Conservation (phyloP, 1,139 yeast genomes). For the Yarrowia galli region DNA sequence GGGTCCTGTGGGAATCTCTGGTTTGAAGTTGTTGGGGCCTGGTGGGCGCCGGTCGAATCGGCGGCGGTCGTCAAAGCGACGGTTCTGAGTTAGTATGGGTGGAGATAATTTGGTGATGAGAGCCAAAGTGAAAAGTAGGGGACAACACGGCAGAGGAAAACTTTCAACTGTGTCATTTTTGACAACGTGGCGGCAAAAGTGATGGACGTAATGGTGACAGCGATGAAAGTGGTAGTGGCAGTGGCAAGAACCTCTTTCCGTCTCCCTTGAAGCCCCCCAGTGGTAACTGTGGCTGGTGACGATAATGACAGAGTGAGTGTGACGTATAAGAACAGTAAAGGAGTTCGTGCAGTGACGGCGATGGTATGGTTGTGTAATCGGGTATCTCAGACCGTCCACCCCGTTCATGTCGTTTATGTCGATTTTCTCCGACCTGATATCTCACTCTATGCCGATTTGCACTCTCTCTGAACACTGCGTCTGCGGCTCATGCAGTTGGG, state of each 20-base stretch:
- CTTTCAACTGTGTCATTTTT: no score
- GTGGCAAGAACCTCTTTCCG: no score
- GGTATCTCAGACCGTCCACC: no score
- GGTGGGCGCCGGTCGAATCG: slow-evolving; percentile 29
- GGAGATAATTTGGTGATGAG: no score
- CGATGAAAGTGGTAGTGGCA: no score
- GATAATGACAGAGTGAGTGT: neutral
- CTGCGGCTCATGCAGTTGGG: slow-evolving; percentile 17
- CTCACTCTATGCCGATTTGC: neutral
- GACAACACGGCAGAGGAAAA: no score
- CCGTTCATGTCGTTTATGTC: neutral
- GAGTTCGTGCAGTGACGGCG: no score
- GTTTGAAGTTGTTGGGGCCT: slow-evolving; percentile 21
- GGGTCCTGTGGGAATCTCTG: slow-evolving; percentile 28
- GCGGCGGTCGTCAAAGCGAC: slow-evolving; percentile 35
- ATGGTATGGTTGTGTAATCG: no score
- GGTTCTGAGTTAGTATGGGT: slow-evolving; percentile 22
- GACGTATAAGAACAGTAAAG: no score
- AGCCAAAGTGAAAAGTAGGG: neutral
- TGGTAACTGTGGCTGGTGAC: neutral
- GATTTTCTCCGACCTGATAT: no score
- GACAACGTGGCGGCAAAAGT: neutral
- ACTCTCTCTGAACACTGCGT: neutral
- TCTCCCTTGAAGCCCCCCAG: neutral
- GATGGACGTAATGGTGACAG: neutral